Conservation (phyloP, 1,284 basidiomycete genomes). For the Quambalaria eucalypti region DNA sequence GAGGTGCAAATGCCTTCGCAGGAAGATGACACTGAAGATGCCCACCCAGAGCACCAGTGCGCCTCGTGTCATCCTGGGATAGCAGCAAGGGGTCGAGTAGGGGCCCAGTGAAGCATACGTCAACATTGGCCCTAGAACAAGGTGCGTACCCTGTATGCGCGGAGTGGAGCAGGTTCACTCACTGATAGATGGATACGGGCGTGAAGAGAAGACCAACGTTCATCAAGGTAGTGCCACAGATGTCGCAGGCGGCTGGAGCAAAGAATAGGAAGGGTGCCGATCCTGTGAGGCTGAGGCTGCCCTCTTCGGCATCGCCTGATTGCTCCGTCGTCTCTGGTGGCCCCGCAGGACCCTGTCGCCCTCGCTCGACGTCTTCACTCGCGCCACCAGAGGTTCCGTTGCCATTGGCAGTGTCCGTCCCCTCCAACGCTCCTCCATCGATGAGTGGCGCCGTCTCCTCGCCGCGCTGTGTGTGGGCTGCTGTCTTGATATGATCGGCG, state of each 20-base stretch:
- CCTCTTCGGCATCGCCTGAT: background rate
- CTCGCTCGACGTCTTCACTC: background rate
- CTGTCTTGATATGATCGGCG: background rate
- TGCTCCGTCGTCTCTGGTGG: background rate
- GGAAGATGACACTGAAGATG: conserved; percentile 80
- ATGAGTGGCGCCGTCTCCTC: too few species aligned
- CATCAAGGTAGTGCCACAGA: conserved; percentile 85
- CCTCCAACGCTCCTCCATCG: too few species aligned
- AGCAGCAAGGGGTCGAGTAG: background rate
- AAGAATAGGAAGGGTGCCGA: conserved; percentile 56
- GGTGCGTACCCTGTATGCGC: too few species aligned
- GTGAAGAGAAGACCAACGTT: conserved; percentile 88
- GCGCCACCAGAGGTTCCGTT: background rate
- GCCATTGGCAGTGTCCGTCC: background rate
- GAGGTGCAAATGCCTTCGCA: conserved; percentile 51
- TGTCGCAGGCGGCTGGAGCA: conserved; percentile 80
- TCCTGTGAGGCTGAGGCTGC: background rate
- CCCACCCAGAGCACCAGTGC: conserved; percentile 96
- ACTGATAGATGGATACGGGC: conserved; percentile 85
- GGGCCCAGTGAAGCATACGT: background rate
- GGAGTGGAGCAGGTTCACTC: background rate
- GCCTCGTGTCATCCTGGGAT: conserved; percentile 70
- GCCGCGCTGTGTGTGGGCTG: background rate
- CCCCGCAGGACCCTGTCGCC: background rate
- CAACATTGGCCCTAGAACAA: background rate